Percentiles rank a stretch among this genome's conserved stretches.
phyloP scores from a whole-genome alignment of 1,284 basidiomycete genomes.

The Trametes hirsuta region DNA sequence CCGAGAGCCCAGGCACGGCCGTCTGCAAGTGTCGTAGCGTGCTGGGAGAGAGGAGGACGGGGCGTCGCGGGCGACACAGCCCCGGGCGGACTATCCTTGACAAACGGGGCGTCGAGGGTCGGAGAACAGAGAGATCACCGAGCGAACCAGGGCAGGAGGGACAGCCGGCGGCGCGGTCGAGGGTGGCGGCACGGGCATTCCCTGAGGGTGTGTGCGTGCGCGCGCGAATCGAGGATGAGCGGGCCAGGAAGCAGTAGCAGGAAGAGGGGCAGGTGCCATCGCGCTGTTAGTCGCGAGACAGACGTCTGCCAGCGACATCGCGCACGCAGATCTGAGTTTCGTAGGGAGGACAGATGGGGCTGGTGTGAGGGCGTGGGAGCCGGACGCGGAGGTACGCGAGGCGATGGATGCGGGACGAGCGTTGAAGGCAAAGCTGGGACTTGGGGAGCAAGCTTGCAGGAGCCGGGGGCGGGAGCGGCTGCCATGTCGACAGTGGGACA shows the following conservation, averaged over 20 bases:
- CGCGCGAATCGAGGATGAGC: too few species aligned
- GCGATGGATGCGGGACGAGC: background rate
- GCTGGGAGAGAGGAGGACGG: too few species aligned
- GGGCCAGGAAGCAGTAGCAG: background rate
- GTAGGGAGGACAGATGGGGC: background rate
- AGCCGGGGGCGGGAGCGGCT: too few species aligned
- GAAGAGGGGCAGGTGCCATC: background rate
- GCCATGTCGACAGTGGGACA: too few species aligned
- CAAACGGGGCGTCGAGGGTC: slow-evolving; percentile 1
- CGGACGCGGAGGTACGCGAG: slow-evolving; percentile 1
- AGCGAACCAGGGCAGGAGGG: background rate
- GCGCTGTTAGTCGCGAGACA: background rate
- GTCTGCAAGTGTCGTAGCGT: too few species aligned
- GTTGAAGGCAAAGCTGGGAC: too few species aligned
- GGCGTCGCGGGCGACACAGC: too few species aligned
- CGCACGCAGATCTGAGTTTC: background rate
- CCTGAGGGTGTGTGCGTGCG: too few species aligned
- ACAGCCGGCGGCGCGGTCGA: background rate
- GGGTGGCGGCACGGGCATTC: too few species aligned
- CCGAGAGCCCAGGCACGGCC: too few species aligned
- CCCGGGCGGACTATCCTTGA: too few species aligned
- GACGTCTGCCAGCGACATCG: background rate
- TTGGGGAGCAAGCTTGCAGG: too few species aligned
- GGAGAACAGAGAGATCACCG: slow-evolving; percentile 28
- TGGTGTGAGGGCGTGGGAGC: slow-evolving; percentile 1